Evolutionary conservation across 345 rosid genomes (phyloP).

Genomic region (Arabidopsis arenosa): DNA sequence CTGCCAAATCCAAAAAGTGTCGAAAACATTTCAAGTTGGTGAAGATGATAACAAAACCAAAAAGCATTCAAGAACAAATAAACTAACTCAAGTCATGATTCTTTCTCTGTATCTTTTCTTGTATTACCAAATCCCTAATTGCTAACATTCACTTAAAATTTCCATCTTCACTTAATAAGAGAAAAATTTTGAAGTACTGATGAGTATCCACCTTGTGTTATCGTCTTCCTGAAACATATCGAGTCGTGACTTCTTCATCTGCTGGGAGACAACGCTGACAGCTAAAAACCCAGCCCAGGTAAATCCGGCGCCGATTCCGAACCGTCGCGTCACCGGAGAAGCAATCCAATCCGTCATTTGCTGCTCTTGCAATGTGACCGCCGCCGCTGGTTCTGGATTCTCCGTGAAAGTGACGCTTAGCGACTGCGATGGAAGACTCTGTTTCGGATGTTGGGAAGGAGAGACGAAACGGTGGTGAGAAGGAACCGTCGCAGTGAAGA

Average conservation of each 20-base stretch:
- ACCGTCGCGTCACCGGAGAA: slow-evolving; percentile 78
- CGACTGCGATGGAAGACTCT: slow-evolving; percentile 33
- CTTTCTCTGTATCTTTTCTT: background rate
- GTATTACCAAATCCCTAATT: background rate
- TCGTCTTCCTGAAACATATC: slow-evolving; percentile 65
- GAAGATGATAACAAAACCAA: background rate
- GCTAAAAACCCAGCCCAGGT: slow-evolving; percentile 75
- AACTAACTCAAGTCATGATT: slow-evolving; percentile 1
- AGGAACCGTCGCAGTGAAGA: slow-evolving; percentile 38
- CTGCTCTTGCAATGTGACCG: slow-evolving; percentile 33
- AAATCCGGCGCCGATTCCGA: slow-evolving; percentile 84
- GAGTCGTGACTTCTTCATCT: slow-evolving; percentile 70
- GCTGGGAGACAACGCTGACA: slow-evolving; percentile 71
- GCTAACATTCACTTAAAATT: background rate
- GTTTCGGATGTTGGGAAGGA: slow-evolving; percentile 47
- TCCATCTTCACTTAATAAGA: background rate
- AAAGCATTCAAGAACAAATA: background rate
- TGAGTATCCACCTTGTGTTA: slow-evolving; percentile 55
- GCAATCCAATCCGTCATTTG: slow-evolving; percentile 70
- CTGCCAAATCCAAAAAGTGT: slow-evolving; percentile 44
- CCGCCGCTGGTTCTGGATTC: background rate
- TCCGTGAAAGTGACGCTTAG: slow-evolving; percentile 16
- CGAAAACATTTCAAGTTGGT: background rate
- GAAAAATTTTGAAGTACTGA: background rate
- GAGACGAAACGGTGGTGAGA: slow-evolving; percentile 48